Evolutionary conservation across 441 rosid genomes (phyloP), one percentile per base, ranked within the genome.

Genomic region (Adansonia rubrostipa): DNA sequence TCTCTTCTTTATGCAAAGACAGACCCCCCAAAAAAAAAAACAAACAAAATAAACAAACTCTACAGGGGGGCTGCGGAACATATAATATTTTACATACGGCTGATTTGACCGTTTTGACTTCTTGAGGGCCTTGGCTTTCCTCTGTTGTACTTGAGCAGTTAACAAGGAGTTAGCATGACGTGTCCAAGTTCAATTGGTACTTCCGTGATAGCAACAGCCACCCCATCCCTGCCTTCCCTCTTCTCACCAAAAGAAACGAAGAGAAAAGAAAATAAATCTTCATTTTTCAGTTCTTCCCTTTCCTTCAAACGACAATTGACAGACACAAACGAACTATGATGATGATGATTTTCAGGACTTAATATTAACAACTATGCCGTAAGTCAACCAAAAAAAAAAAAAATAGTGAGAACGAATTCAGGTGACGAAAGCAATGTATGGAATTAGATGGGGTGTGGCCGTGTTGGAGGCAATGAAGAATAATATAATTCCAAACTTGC

Each of bases 401-500:
- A 28, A 28, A 79, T 84, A 83, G 96, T 93, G 85, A 89, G 91
- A 91, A 87, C 91, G 93, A 93, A 91, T 28, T 2, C 36, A 28
- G 84, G 94, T 92, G 84, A 61, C 92, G 82, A 92, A 90, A 86
- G 88, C 87, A 85, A 88, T 92, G 42, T 4, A 36, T 36, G 42
- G 42, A 36, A 36, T 36, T 36, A 36, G 42, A 36, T 36, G 42
- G 42, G 42, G 42, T 36, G 42, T 36, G 42, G 42, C 42, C 42
- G 42, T 36, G 42, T 36, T 36, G 42, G 42, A 36, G 42, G 42
- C 42, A 36, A 36, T 36, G 96, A 93, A 95, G 86, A 92, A 77
- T 74, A 95, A 93, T 74, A 88, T 93, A 69, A 93, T 93, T 45
- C 84, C 95, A 75, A 93, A 95, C 77, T 86, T 95, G 80, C 99